These are phyloP conservation scores for Vanderwaltozyma verrucispora DNA, from an alignment of 805 yeast species.

Conservation along the genomic window DNA sequence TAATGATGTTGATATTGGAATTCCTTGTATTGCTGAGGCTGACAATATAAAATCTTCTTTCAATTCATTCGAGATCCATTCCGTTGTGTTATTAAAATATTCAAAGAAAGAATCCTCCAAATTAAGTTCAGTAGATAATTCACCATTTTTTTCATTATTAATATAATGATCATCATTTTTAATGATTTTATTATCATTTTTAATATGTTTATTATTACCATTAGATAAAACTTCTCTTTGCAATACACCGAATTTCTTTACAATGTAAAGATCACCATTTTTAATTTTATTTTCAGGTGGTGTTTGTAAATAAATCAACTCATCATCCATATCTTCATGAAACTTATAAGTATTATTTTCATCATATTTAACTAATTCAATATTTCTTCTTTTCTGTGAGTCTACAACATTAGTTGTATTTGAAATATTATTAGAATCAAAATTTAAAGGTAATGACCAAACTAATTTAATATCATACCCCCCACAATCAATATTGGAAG, in stretches of 20 bases:
- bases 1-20: slow-evolving; percentile 1
- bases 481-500: slow-evolving; percentile 58
- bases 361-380: slow-evolving; percentile 67
- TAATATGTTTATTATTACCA: neutral
- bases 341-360: slow-evolving; percentile 54
- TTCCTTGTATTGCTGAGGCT: slow-evolving; percentile 6
- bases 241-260: slow-evolving; percentile 83
- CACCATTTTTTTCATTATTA: slow-evolving; percentile 11
- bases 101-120: neutral
- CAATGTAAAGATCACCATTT: slow-evolving; percentile 38
- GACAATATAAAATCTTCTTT: slow-evolving; percentile 4
- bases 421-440: slow-evolving; percentile 24
- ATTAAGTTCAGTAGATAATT: too few relatives aligned
- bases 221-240: slow-evolving; percentile 6
- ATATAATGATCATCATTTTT: slow-evolving; percentile 5
- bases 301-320: slow-evolving; percentile 38
- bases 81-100: slow-evolving; percentile 28
- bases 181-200: neutral
- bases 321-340: slow-evolving; percentile 78
- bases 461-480: slow-evolving; percentile 76
- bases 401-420: slow-evolving; percentile 19
- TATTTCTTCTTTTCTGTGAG: slow-evolving; percentile 55
- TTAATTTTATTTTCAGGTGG: slow-evolving; percentile 34
- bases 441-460: slow-evolving; percentile 53
- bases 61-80: slow-evolving; percentile 8